Evolutionary conservation across 2,329 filamentous ascomycete genomes (phyloP), one percentile per base, ranked within the genome.

Genomic region (Daldinia sp.): DNA sequence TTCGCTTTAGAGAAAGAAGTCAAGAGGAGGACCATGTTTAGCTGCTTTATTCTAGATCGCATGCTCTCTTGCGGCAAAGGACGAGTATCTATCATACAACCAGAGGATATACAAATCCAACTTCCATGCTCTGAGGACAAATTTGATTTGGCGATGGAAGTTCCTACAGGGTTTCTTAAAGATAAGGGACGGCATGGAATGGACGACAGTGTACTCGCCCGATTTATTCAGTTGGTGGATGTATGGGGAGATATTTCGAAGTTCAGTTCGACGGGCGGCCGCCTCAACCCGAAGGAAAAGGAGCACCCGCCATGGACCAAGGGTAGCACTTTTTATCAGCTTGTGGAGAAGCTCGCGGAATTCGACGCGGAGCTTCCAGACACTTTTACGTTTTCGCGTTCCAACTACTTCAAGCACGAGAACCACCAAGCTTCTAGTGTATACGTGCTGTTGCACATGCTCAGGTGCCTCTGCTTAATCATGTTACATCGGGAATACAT

Each of bases 41-140:
- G 89, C 68, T 91, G 89, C 70, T 87, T 90, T 61, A 87, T 92
- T 52, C 80, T 93, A 68, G 90, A 93, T 72, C 85, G 89, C 2
- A 85, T 91, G 74, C 77, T 92, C 21, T 85, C 87, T 32, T 88
- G 85, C 68, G 89, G 89, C 17, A 85, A 85, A 64, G 83, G 86
- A 53, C 81, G 88, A 19, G 81, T 85, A 1, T 82, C 84, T 11
- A 87, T 86, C 71, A 81, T 92, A 41, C 81, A 82, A 34, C 77
- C 85, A 1, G 80, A 86, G 3, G 85, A 89, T 58, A 75, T 91
- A 5, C 80, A 82, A 30, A 87, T 91, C 17, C 88, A 90, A 71
- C 78, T 92, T 3, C 89, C 89, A 1, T 90, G 88, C 66, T 87
- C 87, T 32, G 88, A 91, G 53, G 79, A 85, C 51, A 83, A 85